These are phyloP conservation scores for Hypoxylon rubiginosum DNA, from an alignment of 2,329 filamentous ascomycete species.

Conservation along the genomic window DNA sequence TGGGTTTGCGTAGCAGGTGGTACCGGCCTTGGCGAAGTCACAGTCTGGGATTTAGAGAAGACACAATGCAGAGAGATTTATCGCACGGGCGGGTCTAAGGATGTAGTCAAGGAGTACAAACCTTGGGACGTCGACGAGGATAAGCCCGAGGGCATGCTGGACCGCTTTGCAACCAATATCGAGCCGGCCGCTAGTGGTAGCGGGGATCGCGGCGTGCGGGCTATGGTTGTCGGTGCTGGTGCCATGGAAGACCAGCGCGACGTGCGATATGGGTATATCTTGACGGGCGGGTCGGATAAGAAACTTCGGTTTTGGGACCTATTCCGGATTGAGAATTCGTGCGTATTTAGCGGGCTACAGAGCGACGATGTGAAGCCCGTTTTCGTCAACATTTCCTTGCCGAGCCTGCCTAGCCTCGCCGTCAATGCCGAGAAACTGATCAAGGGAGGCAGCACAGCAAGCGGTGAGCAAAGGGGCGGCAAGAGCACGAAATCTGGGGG, in stretches of 20 bases:
- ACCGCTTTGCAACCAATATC: slow-evolving; percentile 82
- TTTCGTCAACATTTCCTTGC: slow-evolving; percentile 74
- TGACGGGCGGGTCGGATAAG: slow-evolving; percentile 90
- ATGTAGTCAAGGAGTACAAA: slow-evolving; percentile 77
- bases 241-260: slow-evolving; percentile 78
- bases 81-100: slow-evolving; percentile 74
- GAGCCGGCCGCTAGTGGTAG: slow-evolving; percentile 68
- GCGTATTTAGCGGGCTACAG: slow-evolving; percentile 83
- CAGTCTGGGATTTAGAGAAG: slow-evolving; percentile 96
- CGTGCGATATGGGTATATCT: slow-evolving; percentile 82
- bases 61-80: slow-evolving; percentile 90
- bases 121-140: slow-evolving; percentile 93
- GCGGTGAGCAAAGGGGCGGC: slow-evolving; percentile 48
- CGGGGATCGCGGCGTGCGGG: slow-evolving; percentile 77
- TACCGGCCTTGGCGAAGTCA: slow-evolving; percentile 88
- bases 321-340: slow-evolving; percentile 80
- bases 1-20: slow-evolving; percentile 93
- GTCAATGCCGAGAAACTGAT: slow-evolving; percentile 75
- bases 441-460: slow-evolving; percentile 51
- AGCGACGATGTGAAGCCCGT: slow-evolving; percentile 78
- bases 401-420: slow-evolving; percentile 61
- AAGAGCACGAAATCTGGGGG: slow-evolving; percentile 45
- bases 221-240: slow-evolving; percentile 80
- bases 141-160: slow-evolving; percentile 86
- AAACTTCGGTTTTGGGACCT: slow-evolving; percentile 96